These are phyloP conservation scores for Oryza officinalis DNA, from an alignment of 176 grass and related monocot species.

Conservation along the genomic window DNA sequence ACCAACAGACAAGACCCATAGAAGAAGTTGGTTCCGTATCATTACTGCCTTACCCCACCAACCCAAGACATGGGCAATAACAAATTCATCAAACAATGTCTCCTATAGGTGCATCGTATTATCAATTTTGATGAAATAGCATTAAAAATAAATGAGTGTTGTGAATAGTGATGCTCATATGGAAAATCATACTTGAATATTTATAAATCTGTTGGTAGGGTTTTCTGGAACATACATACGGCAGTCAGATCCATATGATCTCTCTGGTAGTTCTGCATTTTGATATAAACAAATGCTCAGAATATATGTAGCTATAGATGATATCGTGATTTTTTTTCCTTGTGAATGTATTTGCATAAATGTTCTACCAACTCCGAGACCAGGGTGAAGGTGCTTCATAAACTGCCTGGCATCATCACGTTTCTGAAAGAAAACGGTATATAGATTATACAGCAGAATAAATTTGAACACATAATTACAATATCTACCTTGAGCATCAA, in stretches of 20 bases:
- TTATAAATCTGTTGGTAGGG: constrained; percentile 96
- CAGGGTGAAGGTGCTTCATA: constrained; percentile 87
- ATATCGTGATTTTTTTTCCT: background rate
- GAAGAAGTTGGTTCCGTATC: constrained; percentile 87
- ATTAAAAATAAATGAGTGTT: constrained; percentile 5
- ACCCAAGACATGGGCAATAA: constrained; percentile 80
- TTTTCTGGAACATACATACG: constrained; percentile 93
- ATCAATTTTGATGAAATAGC: constrained; percentile 33
- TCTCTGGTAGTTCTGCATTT: constrained; percentile 82
- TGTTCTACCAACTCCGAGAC: constrained; percentile 81
- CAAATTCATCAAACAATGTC: constrained; percentile 93
- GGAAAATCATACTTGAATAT: constrained; percentile 94
- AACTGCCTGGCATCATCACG: constrained; percentile 86
- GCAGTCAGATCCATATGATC: constrained; percentile 89
- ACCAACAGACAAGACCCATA: constrained; percentile 88
- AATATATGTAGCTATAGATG: background rate
- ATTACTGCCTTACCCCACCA: constrained; percentile 98
- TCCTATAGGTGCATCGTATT: constrained; percentile 64
- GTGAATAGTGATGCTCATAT: constrained; percentile 46
- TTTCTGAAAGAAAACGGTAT: constrained; percentile 48
- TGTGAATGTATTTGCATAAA: background rate
- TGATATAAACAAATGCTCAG: background rate
- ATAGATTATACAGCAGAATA: background rate
- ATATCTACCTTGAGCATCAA: too few relatives aligned
- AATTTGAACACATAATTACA: background rate